Evolutionary conservation across 495 filamentous ascomycete genomes (phyloP).

Genomic region (Annulohypoxylon moriforme): DNA sequence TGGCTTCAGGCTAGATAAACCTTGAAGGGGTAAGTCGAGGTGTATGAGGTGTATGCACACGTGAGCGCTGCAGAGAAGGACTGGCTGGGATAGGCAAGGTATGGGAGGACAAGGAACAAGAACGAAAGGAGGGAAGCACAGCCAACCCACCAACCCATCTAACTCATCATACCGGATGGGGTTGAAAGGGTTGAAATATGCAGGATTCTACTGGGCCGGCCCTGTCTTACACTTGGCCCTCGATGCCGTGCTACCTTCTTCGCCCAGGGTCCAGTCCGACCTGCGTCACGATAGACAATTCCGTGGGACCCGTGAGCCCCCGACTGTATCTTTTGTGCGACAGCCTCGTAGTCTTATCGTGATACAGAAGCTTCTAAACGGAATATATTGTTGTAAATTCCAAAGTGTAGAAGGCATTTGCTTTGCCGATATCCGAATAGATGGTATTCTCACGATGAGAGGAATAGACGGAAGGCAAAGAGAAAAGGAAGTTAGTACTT

Average conservation of each 20-base stretch:
- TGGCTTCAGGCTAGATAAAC: slow-evolving; percentile 40
- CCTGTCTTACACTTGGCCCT: slow-evolving; percentile 19
- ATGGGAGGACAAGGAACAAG: slow-evolving; percentile 39
- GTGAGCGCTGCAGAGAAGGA: slow-evolving; percentile 42
- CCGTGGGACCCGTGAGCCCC: slow-evolving; percentile 29
- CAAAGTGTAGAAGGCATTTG: neutral
- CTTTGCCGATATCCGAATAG: slow-evolving; percentile 1
- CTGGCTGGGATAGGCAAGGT: slow-evolving; percentile 33
- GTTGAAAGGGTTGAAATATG: slow-evolving; percentile 32
- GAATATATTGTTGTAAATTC: neutral
- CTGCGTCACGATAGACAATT: slow-evolving; percentile 35
- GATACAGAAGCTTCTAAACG: neutral
- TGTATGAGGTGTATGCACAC: slow-evolving; percentile 36
- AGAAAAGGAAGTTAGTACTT: neutral
- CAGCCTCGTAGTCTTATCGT: slow-evolving; percentile 1
- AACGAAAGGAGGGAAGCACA: slow-evolving; percentile 23
- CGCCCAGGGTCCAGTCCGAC: slow-evolving; percentile 31
- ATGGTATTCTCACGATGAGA: neutral
- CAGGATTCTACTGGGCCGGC: slow-evolving; percentile 34
- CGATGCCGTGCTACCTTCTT: slow-evolving; percentile 41
- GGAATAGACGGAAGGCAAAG: neutral
- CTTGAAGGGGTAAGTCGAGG: slow-evolving; percentile 13
- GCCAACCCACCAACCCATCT: slow-evolving; percentile 22
- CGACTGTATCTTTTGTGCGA: slow-evolving; percentile 14
- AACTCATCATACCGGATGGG: slow-evolving; percentile 34